Conservation (phyloP, 106 monocot genomes). For the Dendrobium nobile region DNA sequence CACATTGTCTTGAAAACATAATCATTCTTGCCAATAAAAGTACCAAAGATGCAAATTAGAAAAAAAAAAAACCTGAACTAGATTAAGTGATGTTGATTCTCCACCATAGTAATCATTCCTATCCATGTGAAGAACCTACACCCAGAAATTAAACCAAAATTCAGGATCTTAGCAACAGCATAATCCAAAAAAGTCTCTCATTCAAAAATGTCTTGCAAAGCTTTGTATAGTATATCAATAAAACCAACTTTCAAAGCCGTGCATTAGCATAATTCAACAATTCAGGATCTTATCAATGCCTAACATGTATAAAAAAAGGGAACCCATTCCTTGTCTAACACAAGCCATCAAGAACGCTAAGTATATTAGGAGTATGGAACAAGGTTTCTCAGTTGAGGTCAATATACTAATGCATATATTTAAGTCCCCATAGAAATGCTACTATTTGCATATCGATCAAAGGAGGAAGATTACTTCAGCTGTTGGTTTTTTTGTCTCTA, state of each 20-base stretch:
- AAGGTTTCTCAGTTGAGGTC: too few species aligned
- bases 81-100: conserved; percentile 54
- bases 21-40: neutral
- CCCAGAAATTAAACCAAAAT: neutral
- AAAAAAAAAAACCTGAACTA: conserved; percentile 34
- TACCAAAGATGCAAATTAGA: neutral
- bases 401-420: too few species aligned
- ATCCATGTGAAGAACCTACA: conserved; percentile 59
- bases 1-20: neutral
- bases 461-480: neutral
- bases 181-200: neutral
- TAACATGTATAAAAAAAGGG: too few species aligned
- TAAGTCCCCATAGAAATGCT: too few species aligned
- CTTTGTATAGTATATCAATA: neutral
- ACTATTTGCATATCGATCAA: too few species aligned
- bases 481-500: neutral
- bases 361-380: too few species aligned
- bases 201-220: neutral
- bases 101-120: conserved; percentile 66
- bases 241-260: neutral
- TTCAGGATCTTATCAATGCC: too few species aligned
- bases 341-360: too few species aligned
- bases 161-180: neutral
- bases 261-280: too few species aligned
- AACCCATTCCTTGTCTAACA: too few species aligned